These are phyloP conservation scores for Solanum clarkiae DNA, from an alignment of 257 asterid species.

Conservation along the genomic window DNA sequence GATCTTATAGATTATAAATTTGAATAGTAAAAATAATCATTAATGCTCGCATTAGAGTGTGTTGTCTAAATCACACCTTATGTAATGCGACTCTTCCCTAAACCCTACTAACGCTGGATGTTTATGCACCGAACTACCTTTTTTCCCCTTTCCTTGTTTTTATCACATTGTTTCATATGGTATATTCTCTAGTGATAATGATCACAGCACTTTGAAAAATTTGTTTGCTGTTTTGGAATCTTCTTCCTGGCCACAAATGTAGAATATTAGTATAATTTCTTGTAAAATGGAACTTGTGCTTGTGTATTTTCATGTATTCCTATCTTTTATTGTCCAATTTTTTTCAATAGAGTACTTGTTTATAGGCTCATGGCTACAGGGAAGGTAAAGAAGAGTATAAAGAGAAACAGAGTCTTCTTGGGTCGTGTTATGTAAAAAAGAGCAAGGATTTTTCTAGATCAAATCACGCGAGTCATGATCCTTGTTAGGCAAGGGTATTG, in stretches of 20 bases:
- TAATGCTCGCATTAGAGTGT: no score
- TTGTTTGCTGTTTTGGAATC: not conserved
- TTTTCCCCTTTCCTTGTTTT: not conserved
- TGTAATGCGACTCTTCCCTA: not conserved
- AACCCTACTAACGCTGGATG: not conserved
- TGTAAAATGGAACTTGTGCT: not conserved
- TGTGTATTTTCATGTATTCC: not conserved
- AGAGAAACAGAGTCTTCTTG: not conserved
- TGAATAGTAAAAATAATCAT: no score
- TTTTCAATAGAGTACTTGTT: not conserved
- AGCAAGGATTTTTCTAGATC: not conserved
- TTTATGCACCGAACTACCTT: not conserved
- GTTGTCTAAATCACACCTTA: not conserved
- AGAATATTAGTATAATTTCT: not conserved
- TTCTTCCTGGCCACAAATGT: not conserved
- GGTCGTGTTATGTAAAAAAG: not conserved
- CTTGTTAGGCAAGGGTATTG: not conserved
- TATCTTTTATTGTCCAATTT: not conserved
- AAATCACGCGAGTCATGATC: not conserved
- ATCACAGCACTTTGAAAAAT: not conserved
- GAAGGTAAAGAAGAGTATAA: not conserved
- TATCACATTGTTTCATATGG: not conserved
- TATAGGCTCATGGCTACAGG: not conserved
- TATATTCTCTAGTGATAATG: not conserved
- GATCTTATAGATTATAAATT: no score